Evolutionary conservation across 1,139 yeast species (phyloP), one percentile per base, ranked within the genome.

Genomic region (Magnusiomyces magnusii): DNA sequence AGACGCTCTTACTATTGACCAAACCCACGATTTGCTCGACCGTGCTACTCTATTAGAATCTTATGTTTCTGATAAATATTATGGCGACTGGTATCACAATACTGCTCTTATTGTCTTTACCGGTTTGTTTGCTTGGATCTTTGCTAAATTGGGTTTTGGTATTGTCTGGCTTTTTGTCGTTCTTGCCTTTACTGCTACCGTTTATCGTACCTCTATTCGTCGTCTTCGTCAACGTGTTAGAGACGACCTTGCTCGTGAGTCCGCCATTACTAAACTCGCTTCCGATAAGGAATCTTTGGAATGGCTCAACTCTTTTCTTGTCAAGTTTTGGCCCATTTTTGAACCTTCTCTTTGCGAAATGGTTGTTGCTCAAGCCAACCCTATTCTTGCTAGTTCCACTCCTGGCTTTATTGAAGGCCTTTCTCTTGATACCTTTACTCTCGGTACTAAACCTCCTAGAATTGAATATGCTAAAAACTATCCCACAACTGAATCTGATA

Each of bases 71-170:
- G 84, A 86, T 39, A 77, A 74, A 39, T 80, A 82, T 15, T 89
- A 87, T 67, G 99, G 99, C 58, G 97, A 93, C 68, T 93, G 99
- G 98, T 93, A 86, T 70, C 99, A 93, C 71, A 86, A 87, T 63
- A 85, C 87, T 19, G 97, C 82, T 0, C 79, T 83, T 54, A 76
- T 90, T 63, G 74, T 86, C 34, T 73, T 80, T 7, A 88, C 87
- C 1, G 91, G 86, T 0, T 69, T 86, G 17, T 71, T 86, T 24
- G 87, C 96, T 1, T 92, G 95, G 86, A 64, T 85, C 9, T 71
- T 88, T 54, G 99, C 98, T 19, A 81, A 86, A 75, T 81, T 87
- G 63, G 79, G 84, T 57, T 86, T 91, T 66, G 83, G 91, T 7
- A 70, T 92, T 60, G 95, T 95, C 2, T 90, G 96, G 60, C 82